Base-by-base conservation (phyloP, 1,284 basidiomycete species). In the Ustilago curta region DNA sequence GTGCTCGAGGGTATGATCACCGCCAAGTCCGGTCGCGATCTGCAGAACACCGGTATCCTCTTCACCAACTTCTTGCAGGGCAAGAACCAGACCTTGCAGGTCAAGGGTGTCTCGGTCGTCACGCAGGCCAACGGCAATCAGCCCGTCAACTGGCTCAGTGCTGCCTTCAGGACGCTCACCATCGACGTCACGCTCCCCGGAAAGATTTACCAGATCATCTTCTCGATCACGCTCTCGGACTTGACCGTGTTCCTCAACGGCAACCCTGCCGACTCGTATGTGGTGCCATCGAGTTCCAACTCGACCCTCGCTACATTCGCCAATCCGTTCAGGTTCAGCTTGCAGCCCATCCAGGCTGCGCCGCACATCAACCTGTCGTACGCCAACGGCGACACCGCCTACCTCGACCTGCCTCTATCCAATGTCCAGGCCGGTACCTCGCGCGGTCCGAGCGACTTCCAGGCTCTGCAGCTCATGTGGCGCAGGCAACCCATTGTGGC, bases 301-400 rank as follows among this genome's bases (percentile, higher is more conserved):
- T 85, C 87, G 60, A 91, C 91, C 0, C 72, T 90, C 4, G 91
- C 91, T 16, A 86, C 87, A 66, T 92, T 91, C 82, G 89, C 89
- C 84, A 93, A 92, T 84, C 92, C 92, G 1, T 92, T 93, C 84
- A 90, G 89, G 11, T 93, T 93, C 86, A 89, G 89, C 21, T 83
- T 93, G 58, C 90, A 91, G 80, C 90, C 91, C 40, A 83, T 91
- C 23, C 86, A 89, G 77, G 86, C 89, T 1, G 86, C 87, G 4
- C 87, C 91, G 76, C 87, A 88, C 29, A 88, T 91, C 70, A 87
- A 87, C 21, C 83, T 92, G 45, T 86, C 85, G 11, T 86, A 85
- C 23, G 85, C 86, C 27, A 89, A 89, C 5, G 83, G 85, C n/a
- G 85, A 89, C 61, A 87, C 89, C 32, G 91, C 90, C 29, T 75